Evolutionary conservation across 139 green algal species (phyloP), one percentile per base, ranked within the genome.

Genomic region (Bryopsis sp.): DNA sequence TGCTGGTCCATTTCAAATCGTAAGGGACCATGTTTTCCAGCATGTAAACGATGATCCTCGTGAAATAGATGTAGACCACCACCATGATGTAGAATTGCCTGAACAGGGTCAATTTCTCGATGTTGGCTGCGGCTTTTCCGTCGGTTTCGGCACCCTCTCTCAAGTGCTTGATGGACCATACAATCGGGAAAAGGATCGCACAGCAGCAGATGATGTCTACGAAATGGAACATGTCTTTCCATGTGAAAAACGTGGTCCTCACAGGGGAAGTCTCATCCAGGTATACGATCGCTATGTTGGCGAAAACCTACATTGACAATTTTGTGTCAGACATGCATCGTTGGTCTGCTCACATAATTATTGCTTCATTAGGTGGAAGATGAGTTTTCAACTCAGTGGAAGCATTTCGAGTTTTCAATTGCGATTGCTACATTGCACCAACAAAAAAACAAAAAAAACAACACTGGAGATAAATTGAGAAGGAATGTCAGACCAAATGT

Each of bases 121-220:
- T 60, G 73, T 87, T 90, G 54, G 77, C 75, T 4, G 84, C 84
- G 0, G 86, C 88, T 76, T 91, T 84, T 77, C 84, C 66, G 74
- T 88, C 59, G 34, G 60, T 48, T 71, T 74, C 35, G 75, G 80
- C 59, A 85, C 90, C 39, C 82, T 80, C 19, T 81, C 84, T 78
- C 60, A 96, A 78, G 75, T 95, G 85, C 75, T 95, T 95, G 73
- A 98, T 98, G 73, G 81, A 92, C 93, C 93, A 98, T 3, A 97
- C 88, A 63, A 98, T 98, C 33, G 93, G 93, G 79, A 98, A 97
- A 36, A 98, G 86, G 61, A 98, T 87, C 43, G 91, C 91, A 78
- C 89, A 96, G 85, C 93, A 98, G 90, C 93, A 98, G 57, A 96
- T 78, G 76, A 98, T 97, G 79, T 98, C 93, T 22, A 97, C 83